Evolutionary conservation across 495 filamentous ascomycete species (phyloP), one percentile per base, ranked within the genome.

Genomic region (Xylaria bambusicola): DNA sequence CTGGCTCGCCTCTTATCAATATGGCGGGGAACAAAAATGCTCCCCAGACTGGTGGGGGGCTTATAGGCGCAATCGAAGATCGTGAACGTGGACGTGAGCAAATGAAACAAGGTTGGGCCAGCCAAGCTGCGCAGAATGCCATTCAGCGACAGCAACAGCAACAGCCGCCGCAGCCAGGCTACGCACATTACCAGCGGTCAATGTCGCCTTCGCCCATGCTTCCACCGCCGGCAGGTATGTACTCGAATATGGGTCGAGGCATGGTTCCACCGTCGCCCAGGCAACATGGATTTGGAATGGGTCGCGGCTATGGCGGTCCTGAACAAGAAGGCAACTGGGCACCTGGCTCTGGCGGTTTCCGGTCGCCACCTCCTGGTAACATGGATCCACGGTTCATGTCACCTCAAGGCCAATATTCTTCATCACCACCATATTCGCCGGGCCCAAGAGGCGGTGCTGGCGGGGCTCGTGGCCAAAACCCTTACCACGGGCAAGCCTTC

Each of bases 1-100:
- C 93, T 6, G 90, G 90, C 0, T 88, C 86, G 1, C 88, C 93
- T 2, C 80, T 98, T 61, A 86, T 96, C 63, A 87, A 86, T 33
- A 76, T 94, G 68, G 84, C 84, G 20, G 79, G 83, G 10, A 82
- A 78, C 31, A 77, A 73, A 31, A 77, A 75, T 56, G 70, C 76
- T 0, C 71, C 75, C 17, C 78, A 81, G 36, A 76, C 81, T 29
- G 77, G 81, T 17, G 77, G 68, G 44, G 89, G 89, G 2, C 78
- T 93, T 2, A 83, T 95, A 9, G 88, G 87, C 2, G 87, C 88
- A 8, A 93, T 95, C 45, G 84, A 91, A 65, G 81, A 82, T 6
- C 81, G 90, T 24, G 88, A 95, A 64, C 82, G 83, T 5, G 91
- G 93, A 71, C 89, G 83, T 58, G 82, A 82, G 47, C 81, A 86